Evolutionary conservation across 345 rosid genomes (phyloP).

Genomic region (Pistacia atlantica): DNA sequence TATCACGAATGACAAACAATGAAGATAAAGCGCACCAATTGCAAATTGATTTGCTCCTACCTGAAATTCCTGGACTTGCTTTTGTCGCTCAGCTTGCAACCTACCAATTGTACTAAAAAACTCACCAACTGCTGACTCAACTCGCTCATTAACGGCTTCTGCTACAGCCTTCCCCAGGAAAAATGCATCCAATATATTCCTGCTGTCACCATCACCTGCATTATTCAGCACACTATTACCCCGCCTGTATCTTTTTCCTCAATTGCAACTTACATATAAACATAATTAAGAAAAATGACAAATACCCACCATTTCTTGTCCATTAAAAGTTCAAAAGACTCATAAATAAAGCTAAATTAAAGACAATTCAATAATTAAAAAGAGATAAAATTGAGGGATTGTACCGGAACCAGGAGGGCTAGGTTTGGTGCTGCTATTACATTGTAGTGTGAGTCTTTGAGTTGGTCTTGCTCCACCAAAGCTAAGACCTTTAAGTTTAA

Average conservation of each 20-base stretch:
- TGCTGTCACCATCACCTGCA: constrained; percentile 73
- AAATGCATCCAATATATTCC: constrained; percentile 76
- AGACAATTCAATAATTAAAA: neutral
- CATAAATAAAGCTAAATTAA: neutral
- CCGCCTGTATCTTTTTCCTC: neutral
- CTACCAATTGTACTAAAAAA: constrained; percentile 68
- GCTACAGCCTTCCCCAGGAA: constrained; percentile 95
- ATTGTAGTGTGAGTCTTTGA: constrained; percentile 26
- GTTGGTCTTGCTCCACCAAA: constrained; percentile 17
- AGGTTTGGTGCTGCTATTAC: constrained; percentile 36
- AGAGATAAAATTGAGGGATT: constrained; percentile 1
- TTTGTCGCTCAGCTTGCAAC: constrained; percentile 91
- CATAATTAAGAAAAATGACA: neutral
- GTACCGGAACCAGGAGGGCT: constrained; percentile 43
- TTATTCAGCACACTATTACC: neutral
- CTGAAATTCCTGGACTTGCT: constrained; percentile 87
- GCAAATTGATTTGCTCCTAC: constrained; percentile 29
- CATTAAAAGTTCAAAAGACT: neutral
- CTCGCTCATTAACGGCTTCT: constrained; percentile 77
- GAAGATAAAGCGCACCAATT: neutral
- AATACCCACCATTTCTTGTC: neutral
- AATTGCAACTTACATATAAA: neutral
- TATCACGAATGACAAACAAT: neutral
- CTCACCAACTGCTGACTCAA: constrained; percentile 86
- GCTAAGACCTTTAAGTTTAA: constrained; percentile 27